Evolutionary conservation across 2,329 filamentous ascomycete genomes (phyloP), one percentile per base, ranked within the genome.

Genomic region (Pseudogymnoascus sp.): DNA sequence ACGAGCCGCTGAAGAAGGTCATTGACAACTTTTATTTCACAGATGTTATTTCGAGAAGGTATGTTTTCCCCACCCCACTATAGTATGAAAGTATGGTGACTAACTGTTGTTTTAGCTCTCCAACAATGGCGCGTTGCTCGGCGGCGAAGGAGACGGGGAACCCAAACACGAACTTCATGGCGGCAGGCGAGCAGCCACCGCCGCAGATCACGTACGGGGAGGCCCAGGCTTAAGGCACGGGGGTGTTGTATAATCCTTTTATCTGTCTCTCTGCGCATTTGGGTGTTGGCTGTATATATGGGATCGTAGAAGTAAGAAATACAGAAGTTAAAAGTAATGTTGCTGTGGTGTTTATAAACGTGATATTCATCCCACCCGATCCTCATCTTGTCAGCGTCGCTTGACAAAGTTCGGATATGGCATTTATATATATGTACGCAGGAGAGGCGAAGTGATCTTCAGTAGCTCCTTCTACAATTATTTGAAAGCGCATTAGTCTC

Each of bases 1-100:
- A 86, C n/a, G 79, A 83, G 71, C 85, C 90, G 31, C 83, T 99
- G 73, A 91, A 87, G 82, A 90, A 90, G 78, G 86, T 90, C 64
- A 91, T 99, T 71, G 88, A 96, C 73, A 91, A 99, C 81, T 99
- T 99, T 78, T 99, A 93, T 81, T 96, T 98, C 79, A 99, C 95
- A 77, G 93, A 99, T 79, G 87, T 89, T 65, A 97, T 99, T 77
- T 96, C 93, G 41, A 88, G 95, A 84, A 97, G 92, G 92, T 95
- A 81, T 77, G 86, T 80, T 54, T 36, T 4, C 23, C 54, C 60
- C 6, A 36, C 41, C 21, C 61, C 34, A 43, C 10, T 10, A 5
- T 54, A 7, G 13, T 14, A 63, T 60, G 68, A 64, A 66, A 11
- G 61, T 11, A 34, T 60, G 10, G 34, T 25, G 63, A 34, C 36